Conservation (phyloP, 2,329 filamentous ascomycete species). For the Chaetothyriales sp. region DNA sequence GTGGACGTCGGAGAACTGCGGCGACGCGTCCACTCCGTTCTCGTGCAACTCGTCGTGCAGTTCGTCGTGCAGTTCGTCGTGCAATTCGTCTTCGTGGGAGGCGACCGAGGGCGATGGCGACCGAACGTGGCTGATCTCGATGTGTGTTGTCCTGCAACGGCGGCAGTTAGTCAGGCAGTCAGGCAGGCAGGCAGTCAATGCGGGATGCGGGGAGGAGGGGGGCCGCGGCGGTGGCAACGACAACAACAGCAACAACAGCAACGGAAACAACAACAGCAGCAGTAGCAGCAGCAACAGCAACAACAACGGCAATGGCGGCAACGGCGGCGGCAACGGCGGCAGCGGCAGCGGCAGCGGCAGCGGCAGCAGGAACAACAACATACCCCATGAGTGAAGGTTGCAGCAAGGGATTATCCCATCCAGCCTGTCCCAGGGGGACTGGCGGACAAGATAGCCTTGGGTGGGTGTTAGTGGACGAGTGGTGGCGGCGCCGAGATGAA, state of each 20-base stretch:
- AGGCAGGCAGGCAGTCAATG: neutral
- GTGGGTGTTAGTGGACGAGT: conserved; percentile 12
- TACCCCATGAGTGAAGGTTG: conserved; percentile 17
- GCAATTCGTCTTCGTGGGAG: conserved; percentile 33
- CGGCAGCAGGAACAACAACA: conserved; percentile 5
- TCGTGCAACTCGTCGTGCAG: conserved; percentile 24
- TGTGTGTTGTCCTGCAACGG: conserved; percentile 33
- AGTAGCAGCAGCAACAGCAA: neutral
- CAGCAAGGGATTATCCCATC: conserved; percentile 18
- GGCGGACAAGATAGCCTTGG: conserved; percentile 19
- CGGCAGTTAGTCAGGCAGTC: neutral
- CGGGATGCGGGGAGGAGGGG: too few relatives aligned
- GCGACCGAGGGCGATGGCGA: conserved; percentile 26
- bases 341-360: conserved; percentile 8
- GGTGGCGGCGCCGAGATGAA: neutral
- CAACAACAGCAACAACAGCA: neutral
- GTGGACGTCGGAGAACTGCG: conserved; percentile 15
- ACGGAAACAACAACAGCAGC: neutral
- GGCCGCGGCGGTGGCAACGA: neutral
- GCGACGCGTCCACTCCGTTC: conserved; percentile 21
- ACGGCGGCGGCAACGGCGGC: neutral
- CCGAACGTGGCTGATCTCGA: conserved; percentile 24
- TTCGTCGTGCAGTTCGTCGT: conserved; percentile 19
- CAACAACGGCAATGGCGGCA: neutral
- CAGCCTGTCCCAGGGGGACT: conserved; percentile 14